Percentiles rank a stretch among this genome's conserved stretches.
Conservation (phyloP, 2,329 filamentous ascomycete species). For the Fusarium sp. region DNA sequence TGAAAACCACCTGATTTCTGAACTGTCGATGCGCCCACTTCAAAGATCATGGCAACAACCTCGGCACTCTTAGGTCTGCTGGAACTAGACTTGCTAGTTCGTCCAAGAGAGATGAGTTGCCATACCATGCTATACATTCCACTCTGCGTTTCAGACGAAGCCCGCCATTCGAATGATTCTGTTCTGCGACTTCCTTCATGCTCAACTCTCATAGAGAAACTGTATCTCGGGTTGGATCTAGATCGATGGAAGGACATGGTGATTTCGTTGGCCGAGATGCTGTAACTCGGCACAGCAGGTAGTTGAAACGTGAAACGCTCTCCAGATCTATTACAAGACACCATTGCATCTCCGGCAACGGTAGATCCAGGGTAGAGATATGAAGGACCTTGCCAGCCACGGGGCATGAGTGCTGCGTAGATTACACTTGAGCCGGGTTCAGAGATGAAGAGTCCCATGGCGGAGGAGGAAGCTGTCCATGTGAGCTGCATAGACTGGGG, state of each 20-base stretch:
- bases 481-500: constrained; percentile 31
- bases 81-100: not conserved
- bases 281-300: constrained; percentile 8
- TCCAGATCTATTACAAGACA: not conserved
- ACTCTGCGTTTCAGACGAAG: constrained; percentile 12
- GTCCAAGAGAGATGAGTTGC: constrained; percentile 28
- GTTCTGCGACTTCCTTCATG: not conserved
- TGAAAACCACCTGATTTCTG: constrained; percentile 15
- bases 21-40: not conserved
- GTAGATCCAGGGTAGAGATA: constrained; percentile 14
- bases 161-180: constrained; percentile 31
- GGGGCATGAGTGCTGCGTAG: constrained; percentile 30
- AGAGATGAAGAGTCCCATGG: constrained; percentile 19
- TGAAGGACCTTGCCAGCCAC: constrained; percentile 8
- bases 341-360: constrained; percentile 15
- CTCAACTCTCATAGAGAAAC: constrained; percentile 30
- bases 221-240: not conserved
- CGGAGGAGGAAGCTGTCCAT: constrained; percentile 26
- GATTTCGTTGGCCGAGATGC: constrained; percentile 8
- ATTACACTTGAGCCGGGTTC: not conserved
- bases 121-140: constrained; percentile 9
- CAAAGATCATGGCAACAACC: constrained; percentile 26
- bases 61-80: constrained; percentile 6
- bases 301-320: constrained; percentile 26
- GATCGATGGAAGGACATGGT: constrained; percentile 13